Evolutionary conservation across 306 rosid species (phyloP).

Genomic region (Crotalaria pallida): DNA sequence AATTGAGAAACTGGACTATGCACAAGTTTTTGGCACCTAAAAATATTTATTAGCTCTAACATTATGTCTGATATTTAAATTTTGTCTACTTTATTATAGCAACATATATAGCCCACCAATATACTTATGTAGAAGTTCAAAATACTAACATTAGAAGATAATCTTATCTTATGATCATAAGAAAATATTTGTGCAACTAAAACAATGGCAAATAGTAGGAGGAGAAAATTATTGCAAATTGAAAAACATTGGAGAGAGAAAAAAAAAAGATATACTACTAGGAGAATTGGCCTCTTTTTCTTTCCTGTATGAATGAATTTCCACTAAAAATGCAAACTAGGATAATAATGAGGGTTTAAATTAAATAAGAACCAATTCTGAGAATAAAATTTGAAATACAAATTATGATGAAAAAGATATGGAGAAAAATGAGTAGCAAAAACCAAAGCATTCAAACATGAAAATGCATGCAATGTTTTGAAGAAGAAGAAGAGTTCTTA

Average conservation of each 20-base stretch:
- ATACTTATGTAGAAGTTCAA: neutral
- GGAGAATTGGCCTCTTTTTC: neutral
- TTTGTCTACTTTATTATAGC: too few relatives aligned
- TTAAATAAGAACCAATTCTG: neutral
- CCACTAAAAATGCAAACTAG: neutral
- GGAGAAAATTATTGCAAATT: neutral
- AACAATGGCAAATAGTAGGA: neutral
- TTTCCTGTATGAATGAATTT: neutral
- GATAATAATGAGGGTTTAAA: neutral
- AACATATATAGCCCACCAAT: too few relatives aligned
- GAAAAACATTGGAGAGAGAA: neutral
- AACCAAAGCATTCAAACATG: slow-evolving; percentile 20
- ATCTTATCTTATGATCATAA: neutral
- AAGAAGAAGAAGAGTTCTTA: slow-evolving; percentile 24
- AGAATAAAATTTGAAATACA: neutral
- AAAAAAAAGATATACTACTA: neutral
- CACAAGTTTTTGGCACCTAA: slow-evolving; percentile 33
- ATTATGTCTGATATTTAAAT: slow-evolving; percentile 12
- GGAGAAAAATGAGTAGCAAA: neutral
- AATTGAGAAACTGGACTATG: slow-evolving; percentile 30
- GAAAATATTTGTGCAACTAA: neutral
- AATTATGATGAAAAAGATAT: neutral
- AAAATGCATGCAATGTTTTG: slow-evolving; percentile 12
- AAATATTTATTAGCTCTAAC: slow-evolving; percentile 28
- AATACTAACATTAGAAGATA: neutral